phyloP scores from a whole-genome alignment of 1,284 basidiomycete genomes.

The Phellopilus nigrolimitatus region DNA sequence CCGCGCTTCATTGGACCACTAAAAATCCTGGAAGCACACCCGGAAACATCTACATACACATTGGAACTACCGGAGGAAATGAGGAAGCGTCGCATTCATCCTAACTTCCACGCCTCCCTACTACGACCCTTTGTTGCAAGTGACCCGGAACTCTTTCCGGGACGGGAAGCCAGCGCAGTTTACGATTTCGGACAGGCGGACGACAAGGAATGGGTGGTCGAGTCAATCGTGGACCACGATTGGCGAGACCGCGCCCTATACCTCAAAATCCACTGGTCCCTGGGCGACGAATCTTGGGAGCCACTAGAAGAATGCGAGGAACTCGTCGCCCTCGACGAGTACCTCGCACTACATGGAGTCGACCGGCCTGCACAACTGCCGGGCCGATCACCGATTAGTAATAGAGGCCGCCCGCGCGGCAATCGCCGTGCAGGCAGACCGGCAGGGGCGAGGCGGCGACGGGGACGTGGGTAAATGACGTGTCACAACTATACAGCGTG shows the following conservation, averaged over 20 bases:
- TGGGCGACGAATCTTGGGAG: no score
- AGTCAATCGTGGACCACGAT: slow-evolving; percentile 23
- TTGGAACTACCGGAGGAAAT: slow-evolving; percentile 28
- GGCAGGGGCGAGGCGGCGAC: no score
- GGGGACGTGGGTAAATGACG: no score
- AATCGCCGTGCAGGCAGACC: no score
- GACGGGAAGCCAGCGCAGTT: slow-evolving; percentile 20
- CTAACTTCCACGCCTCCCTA: slow-evolving; percentile 27
- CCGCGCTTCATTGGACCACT: slow-evolving; percentile 34
- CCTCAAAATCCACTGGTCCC: no score
- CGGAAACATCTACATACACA: slow-evolving; percentile 24
- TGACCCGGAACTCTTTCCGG: slow-evolving; percentile 27
- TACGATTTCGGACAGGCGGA: slow-evolving; percentile 28
- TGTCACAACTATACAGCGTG: no score
- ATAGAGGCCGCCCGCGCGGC: no score
- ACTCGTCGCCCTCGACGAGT: no score
- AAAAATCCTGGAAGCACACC: slow-evolving; percentile 20
- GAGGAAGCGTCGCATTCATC: slow-evolving; percentile 23
- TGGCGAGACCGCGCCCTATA: slow-evolving; percentile 38
- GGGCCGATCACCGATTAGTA: no score
- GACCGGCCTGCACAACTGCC: no score
- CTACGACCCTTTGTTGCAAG: slow-evolving; percentile 27
- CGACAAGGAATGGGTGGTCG: slow-evolving; percentile 24
- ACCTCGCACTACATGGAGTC: no score
- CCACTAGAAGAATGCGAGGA: no score